phyloP scores from a whole-genome alignment of 805 yeast species.

The Clavispora carvajalis region DNA sequence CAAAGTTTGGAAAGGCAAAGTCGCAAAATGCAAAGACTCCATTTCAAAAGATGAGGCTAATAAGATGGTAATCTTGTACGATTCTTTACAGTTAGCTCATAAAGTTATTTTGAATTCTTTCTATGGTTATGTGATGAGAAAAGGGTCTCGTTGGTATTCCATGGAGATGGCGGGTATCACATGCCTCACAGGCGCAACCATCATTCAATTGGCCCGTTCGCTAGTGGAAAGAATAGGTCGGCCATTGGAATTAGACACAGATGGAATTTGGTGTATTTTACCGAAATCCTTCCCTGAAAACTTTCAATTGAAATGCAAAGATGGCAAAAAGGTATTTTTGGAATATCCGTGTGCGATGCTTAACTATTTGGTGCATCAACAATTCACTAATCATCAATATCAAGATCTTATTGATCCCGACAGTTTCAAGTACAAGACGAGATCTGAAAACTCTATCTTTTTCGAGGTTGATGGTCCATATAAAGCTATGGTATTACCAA shows the following conservation, averaged over 20 bases:
- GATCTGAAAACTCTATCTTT: constrained; percentile 89
- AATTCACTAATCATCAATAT: constrained; percentile 91
- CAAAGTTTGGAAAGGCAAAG: constrained; percentile 88
- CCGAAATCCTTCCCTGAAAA: constrained; percentile 94
- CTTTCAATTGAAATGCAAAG: constrained; percentile 59
- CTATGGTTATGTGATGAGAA: constrained; percentile 98
- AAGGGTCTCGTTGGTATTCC: constrained; percentile 98
- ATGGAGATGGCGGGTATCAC: constrained; percentile 99
- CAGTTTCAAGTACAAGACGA: constrained; percentile 63
- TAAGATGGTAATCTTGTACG: constrained; percentile 90
- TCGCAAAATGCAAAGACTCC: constrained; percentile 51
- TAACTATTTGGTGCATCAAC: constrained; percentile 84
- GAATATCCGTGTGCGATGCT: constrained; percentile 97
- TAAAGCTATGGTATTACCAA: constrained; percentile 94
- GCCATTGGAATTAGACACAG: constrained; percentile 94
- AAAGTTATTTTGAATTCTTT: constrained; percentile 94
- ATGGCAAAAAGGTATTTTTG: constrained; percentile 70
- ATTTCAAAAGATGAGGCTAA: constrained; percentile 80
- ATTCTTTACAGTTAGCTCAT: constrained; percentile 93
- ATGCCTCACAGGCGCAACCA: constrained; percentile 95
- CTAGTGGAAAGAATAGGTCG: constrained; percentile 91
- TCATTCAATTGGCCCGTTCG: constrained; percentile 93
- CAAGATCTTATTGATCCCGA: constrained; percentile 76
- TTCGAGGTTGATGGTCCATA: constrained; percentile 99
- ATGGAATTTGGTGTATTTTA: constrained; percentile 98